Evolutionary conservation across 169 alveolate genomes (phyloP), one percentile per base, ranked within the genome.

Genomic region (Cryptosporidium sp.): DNA sequence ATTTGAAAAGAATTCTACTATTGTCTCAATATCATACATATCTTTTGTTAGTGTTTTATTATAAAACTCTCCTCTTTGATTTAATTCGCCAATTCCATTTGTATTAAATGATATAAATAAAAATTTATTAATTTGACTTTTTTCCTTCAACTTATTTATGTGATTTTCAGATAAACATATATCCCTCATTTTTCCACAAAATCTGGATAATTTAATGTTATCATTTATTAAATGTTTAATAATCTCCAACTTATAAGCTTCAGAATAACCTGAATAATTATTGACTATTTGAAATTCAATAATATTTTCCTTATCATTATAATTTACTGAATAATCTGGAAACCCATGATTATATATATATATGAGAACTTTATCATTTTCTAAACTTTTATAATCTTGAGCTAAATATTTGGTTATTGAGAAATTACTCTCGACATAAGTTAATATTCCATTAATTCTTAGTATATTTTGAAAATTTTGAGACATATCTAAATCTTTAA

Each of bases 311-410:
- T 62, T 62, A 41, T 41, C 12, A 23, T 26, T 21, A 65, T 43
- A 65, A 26, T 21, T 35, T 39, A 80, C n/a, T 26, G 89, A 61
- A 61, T 62, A 80, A 62, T 80, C 89, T 16, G 89, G 89, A 80
- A 80, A 80, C 4, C 89, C 89, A 50, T 80, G 89, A 59, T 80
- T 80, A 65, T 80, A 80, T 45, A 80, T 18, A n/a, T 31, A 80
- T 31, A 65, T 61, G 23, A 59, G n/a, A 6, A 80, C 50, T 12
- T 65, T 10, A 39, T 71, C 51, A 8, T 50, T 35, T 6, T 26
- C 12, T 26, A 18, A 12, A 21, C 23, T 3, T 1, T 51, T 6
- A 37, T 73, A 58, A 55, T 29, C 21, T 26, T 33, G 45, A 73
- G 45, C 23, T n/a, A 61, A 23, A 59, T 80, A 43, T 6, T 59